Base-by-base conservation (phyloP, 495 filamentous ascomycete species). In the Penicillium riverlandense region DNA sequence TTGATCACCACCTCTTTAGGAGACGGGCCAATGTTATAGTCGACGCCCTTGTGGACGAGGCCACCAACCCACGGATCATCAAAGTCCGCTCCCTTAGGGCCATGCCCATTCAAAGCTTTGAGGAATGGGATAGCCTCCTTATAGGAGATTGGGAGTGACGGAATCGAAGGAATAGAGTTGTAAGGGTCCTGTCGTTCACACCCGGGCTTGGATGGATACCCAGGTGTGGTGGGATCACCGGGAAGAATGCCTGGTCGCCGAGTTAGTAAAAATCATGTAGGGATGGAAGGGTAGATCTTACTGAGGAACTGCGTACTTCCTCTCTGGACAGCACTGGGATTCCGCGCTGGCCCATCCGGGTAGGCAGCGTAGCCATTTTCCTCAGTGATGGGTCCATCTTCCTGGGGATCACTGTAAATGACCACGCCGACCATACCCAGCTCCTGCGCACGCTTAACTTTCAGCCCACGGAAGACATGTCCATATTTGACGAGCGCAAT, bases 101-200 rank as follows among this genome's bases (percentile, higher is more conserved):
- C 92, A 54, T 90, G 75, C 10, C 90, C 90, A 59, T 97, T 96
- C 36, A 98, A 74, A 6, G 90, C 86, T 52, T 82, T 85, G 29
- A 98, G 73, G 33, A 98, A 74, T 0, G 92, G 92, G 4, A 96
- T 58, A 0, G 83, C 90, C 47, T 97, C 92, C 6, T 66, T 55
- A 59, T 94, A 97, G 0, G 92, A 98, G 30, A 98, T 84, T 1
- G 92, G 92, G 8, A 96, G 64, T 0, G 94, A 97, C 0, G 92
- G 92, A 41, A 97, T 96, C 15, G 78, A 82, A 0, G 92, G 88
- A 37, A 86, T 88, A 4, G 75, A 69, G 14, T 68, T 59, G 15
- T 85, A 69, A 7, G 82, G 79, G 36, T 88, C 81, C 51, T 81
- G 70, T 13, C 92, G 81, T n/a, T 86, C 84, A 8, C 75, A 86